Conservation (phyloP, 192 early-diverging fungal species). For the Coemansia sp. region DNA sequence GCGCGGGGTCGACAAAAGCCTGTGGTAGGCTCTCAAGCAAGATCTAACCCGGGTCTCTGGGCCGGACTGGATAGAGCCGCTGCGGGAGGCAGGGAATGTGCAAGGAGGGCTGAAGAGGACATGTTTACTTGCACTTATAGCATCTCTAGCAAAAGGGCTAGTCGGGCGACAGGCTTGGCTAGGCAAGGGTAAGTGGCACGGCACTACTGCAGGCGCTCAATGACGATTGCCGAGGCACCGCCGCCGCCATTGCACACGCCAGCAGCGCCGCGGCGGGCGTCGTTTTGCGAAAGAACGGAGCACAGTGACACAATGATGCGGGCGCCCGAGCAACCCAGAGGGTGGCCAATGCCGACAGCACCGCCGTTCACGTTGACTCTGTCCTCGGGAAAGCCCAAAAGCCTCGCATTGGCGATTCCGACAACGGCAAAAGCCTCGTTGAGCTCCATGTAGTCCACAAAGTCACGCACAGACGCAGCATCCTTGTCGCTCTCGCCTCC, state of each 20-base stretch:
- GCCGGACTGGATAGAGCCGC: too few species aligned
- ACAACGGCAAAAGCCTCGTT: constrained; percentile 85
- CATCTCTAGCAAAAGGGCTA: too few species aligned
- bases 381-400: constrained; percentile 65
- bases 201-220: constrained; percentile 54
- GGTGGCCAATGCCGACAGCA: constrained; percentile 95
- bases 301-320: constrained; percentile 81
- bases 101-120: too few species aligned
- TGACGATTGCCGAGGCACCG: constrained; percentile 82
- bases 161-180: too few species aligned
- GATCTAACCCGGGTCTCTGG: too few species aligned
- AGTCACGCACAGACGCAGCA: constrained; percentile 51
- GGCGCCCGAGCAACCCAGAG: constrained; percentile 93
- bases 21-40: too few species aligned
- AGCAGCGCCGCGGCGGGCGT: constrained; percentile 80
- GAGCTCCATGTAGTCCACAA: constrained; percentile 75
- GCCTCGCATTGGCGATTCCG: constrained; percentile 78
- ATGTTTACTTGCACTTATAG: background rate
- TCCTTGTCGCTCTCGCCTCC: constrained; percentile 29
- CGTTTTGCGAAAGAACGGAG: constrained; percentile 66
- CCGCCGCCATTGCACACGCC: constrained; percentile 97
- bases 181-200: background rate
- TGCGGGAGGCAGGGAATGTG: too few species aligned
- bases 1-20: too few species aligned
- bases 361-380: constrained; percentile 94